Base-by-base conservation (phyloP, 352 stramenopile genomes). In the Globisporangium paroecandrum region DNA sequence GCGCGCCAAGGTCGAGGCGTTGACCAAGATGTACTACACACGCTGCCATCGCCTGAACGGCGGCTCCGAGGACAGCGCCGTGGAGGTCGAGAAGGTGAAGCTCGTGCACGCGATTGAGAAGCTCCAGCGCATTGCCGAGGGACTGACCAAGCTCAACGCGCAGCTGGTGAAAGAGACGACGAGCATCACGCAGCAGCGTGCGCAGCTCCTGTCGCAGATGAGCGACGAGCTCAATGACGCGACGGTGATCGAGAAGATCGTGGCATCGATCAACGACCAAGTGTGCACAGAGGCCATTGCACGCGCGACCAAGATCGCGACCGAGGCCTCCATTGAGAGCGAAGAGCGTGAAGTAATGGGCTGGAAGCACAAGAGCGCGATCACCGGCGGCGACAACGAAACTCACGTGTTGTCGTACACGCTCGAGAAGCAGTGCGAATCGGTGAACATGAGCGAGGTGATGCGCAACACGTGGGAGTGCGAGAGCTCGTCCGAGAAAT, bases 11-110 rank as follows among this genome's bases (percentile, higher is more conserved):
- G 78, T 90, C 43, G 70, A 78, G n/a, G 69, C 71, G 43, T 71
- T 90, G 22, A 80, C 76, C 32, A 80, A 76, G 58, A 81, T 88
- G 65, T 90, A 90, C 77, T 90, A 86, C 73, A 77, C 79, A 38
- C 81, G 77, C 58, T 85, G 78, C 62, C 79, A 85, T 63, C 79
- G 81, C 22, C 53, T 70, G 46, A 71, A 76, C n/a, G 65, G 53
- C 10, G 70, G 43, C n/a, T 29, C 62, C 0, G 69, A 76, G 15
- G 65, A 62, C 47, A 64, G 49, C 9, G 53, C 53, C 18, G 61
- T 71, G 47, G 49, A 72, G 18, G 77, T 86, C 32, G 70, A 72
- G 60, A 83, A 82, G 49, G 65, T 85, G 18, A 86, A 87, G 65
- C 72, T 82, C 20, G 62, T 87, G 65, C 77, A 83, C 29, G 75